Conservation (phyloP, 805 yeast genomes). For the Sugiyamaella boreocaroliniensis region DNA sequence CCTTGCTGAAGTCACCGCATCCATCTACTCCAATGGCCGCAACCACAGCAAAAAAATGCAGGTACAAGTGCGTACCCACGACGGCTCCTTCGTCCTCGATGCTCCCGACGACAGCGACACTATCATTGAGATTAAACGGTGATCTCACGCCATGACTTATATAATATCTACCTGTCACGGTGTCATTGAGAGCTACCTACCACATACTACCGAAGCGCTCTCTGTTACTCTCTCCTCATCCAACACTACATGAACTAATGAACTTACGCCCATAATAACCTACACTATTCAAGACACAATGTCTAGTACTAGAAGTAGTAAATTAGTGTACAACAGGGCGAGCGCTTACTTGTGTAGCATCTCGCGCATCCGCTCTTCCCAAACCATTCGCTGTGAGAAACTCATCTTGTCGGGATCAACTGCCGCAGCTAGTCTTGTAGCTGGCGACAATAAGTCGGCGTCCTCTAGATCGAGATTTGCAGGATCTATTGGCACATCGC, state of each 20-base stretch:
- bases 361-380: conserved; percentile 10
- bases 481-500: not conserved
- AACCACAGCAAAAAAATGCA: conserved; percentile 17
- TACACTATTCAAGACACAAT: too few species aligned
- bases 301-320: too few species aligned
- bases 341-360: not conserved
- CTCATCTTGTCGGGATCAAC: conserved; percentile 18
- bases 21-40: conserved; percentile 5
- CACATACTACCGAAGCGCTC: too few species aligned
- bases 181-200: too few species aligned
- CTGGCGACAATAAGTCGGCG: not conserved
- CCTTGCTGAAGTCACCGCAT: conserved; percentile 16
- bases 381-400: conserved; percentile 19
- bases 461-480: conserved; percentile 4
- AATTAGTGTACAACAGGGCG: not conserved
- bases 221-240: not conserved
- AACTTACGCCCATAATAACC: not conserved
- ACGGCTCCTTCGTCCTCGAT: conserved; percentile 10
- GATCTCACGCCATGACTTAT: not conserved
- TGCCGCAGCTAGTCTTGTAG: conserved; percentile 6
- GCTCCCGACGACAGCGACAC: conserved; percentile 12
- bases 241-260: not conserved
- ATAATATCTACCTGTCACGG: too few species aligned
- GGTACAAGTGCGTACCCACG: conserved; percentile 11
- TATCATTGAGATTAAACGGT: conserved; percentile 15